These are phyloP conservation scores for Penicillium olsonii DNA, from an alignment of 2,329 filamentous ascomycete genomes.

Conservation along the genomic window DNA sequence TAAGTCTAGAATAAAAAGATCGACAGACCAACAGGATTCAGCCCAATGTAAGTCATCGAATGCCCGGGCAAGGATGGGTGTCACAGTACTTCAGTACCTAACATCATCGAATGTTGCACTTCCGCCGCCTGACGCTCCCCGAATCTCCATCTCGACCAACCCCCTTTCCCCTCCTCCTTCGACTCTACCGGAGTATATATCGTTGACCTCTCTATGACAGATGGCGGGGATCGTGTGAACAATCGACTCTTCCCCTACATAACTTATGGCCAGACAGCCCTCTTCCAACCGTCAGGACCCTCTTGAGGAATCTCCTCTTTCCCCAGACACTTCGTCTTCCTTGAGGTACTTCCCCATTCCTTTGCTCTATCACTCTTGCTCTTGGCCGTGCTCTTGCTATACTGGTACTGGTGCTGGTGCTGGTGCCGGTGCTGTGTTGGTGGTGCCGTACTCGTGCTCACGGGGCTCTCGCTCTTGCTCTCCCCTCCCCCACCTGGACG, in stretches of 20 bases:
- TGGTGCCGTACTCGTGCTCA: too few relatives aligned
- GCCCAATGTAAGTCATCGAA: too few relatives aligned
- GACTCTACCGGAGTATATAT: constrained; percentile 5
- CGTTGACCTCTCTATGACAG: too few relatives aligned
- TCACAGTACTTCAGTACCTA: too few relatives aligned
- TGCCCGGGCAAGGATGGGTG: too few relatives aligned
- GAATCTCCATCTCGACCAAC: constrained; percentile 32
- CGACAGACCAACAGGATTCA: too few relatives aligned
- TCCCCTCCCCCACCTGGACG: neutral
- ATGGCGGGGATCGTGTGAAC: constrained; percentile 44
- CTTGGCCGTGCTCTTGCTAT: too few relatives aligned
- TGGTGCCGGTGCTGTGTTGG: too few relatives aligned
- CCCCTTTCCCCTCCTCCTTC: constrained; percentile 11
- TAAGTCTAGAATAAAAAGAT: too few relatives aligned
- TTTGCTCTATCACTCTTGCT: constrained; percentile 5
- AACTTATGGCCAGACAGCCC: constrained; percentile 52
- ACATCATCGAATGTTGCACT: constrained; percentile 34
- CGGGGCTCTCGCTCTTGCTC: neutral
- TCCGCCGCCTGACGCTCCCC: constrained; percentile 37
- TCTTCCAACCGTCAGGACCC: constrained; percentile 46
- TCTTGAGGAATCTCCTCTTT: constrained; percentile 42
- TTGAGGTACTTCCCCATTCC: constrained; percentile 39
- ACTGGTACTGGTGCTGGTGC: too few relatives aligned
- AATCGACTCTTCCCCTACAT: constrained; percentile 33
- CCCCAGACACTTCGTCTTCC: constrained; percentile 34